These are phyloP conservation scores for Bipolaris oryzae DNA, from an alignment of 2,329 filamentous ascomycete species.

Conservation along the genomic window DNA sequence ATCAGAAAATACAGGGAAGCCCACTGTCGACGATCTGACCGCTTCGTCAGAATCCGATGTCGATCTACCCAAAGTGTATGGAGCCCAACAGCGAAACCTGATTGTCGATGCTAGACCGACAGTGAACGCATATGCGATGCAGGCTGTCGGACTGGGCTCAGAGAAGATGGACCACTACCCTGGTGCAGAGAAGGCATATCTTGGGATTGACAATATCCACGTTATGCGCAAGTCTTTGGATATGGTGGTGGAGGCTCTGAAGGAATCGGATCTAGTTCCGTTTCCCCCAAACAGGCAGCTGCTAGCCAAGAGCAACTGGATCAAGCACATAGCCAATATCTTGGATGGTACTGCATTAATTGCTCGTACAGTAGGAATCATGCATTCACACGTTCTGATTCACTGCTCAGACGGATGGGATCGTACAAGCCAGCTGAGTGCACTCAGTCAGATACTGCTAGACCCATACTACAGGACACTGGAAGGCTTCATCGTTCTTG, in stretches of 20 bases:
- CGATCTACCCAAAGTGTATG: constrained; percentile 66
- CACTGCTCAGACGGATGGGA: constrained; percentile 99
- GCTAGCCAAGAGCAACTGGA: constrained; percentile 83
- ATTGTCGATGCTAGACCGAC: constrained; percentile 96
- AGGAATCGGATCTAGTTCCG: constrained; percentile 86
- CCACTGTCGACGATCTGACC: constrained; percentile 35
- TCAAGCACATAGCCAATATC: constrained; percentile 85
- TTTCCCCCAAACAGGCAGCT: constrained; percentile 81
- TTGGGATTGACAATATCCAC: constrained; percentile 98
- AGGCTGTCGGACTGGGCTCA: constrained; percentile 88
- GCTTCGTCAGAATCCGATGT: constrained; percentile 46
- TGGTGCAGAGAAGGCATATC: constrained; percentile 86
- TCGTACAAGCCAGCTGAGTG: constrained; percentile 91
- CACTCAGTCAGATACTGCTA: constrained; percentile 87
- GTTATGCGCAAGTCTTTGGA: constrained; percentile 93
- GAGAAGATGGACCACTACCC: constrained; percentile 99
- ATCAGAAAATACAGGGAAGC: constrained; percentile 25
- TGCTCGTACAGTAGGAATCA: constrained; percentile 83
- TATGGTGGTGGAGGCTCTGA: constrained; percentile 86
- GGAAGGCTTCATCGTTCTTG: constrained; percentile 89
- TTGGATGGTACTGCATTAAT: constrained; percentile 85
- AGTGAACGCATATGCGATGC: constrained; percentile 93
- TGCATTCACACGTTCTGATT: constrained; percentile 92
- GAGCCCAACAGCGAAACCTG: constrained; percentile 89
- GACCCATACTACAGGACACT: constrained; percentile 95